Base-by-base conservation (phyloP, 139 green algal species). In the Chlamydomonas sp. region DNA sequence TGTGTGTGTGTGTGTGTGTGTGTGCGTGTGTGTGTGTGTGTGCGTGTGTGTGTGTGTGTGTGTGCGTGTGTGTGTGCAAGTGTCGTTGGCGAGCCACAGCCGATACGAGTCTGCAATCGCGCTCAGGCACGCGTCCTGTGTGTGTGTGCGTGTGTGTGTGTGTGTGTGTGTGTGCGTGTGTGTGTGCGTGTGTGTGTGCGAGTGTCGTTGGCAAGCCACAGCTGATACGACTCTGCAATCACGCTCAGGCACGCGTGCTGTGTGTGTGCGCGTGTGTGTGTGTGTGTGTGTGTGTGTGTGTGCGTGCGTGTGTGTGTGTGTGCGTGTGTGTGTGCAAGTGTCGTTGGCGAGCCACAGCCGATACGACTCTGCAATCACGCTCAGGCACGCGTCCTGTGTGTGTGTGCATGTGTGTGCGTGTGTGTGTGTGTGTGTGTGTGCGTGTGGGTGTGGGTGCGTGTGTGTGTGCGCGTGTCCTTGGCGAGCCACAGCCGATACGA, bases 141-240 rank as follows among this genome's bases (percentile, higher is more conserved):
- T 54, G 43, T 54, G 43, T 54, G 43, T 13, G 13, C 16, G 16
- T 54, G 43, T 54, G 43, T 54, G 43, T 54, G 43, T 54, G 43
- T 13, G 13, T 13, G 16, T 54, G 43, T 54, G 43, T 54, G 43
- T 54, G 43, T 54, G 43, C 16, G 43, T 54, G 43, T 20, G 43
- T 54, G 43, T n/a, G n/a, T n/a, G n/a, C n/a, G n/a, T 13, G 43
- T 54, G 71, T 98, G 91, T 0, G 90, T 97, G 33, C 93, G 82
- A 2, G 85, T 88, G 71, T 98, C 93, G 35, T 92, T 84, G 62
- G 90, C 71, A 65, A 95, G 83, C 92, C 92, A 97, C 35, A 87
- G 76, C 28, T 82, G 80, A 79, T 97, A 96, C 31, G 85, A 83
- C 74, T 92, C 84, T 3, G 79, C 80, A 0, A 91, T 84, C 6